These are phyloP conservation scores for Pseudopediastrum boryanum DNA, from an alignment of 139 green algal species.

Conservation along the genomic window DNA sequence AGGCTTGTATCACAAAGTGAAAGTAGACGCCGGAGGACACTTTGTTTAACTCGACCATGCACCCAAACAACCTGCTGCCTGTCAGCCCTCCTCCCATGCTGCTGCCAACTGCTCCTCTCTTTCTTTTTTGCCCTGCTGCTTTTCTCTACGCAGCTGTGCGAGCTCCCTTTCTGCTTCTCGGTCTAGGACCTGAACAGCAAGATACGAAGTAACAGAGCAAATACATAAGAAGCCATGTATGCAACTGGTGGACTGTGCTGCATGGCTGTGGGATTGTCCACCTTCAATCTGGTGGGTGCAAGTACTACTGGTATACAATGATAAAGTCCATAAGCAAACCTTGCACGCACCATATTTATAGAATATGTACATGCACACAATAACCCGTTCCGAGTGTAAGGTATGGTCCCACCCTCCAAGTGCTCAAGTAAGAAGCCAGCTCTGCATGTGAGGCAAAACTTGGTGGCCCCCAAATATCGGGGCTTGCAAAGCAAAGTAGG, in stretches of 20 bases:
- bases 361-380: not conserved
- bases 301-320: not conserved
- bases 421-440: too few relatives aligned
- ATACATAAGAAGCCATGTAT: not conserved
- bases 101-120: slow-evolving; percentile 27
- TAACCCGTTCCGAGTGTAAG: not conserved
- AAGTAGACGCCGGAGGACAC: too few relatives aligned
- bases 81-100: slow-evolving; percentile 46
- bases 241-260: not conserved
- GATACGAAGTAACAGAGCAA: not conserved
- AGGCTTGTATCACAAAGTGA: too few relatives aligned
- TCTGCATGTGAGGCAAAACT: too few relatives aligned
- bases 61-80: too few relatives aligned
- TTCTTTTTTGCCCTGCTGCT: slow-evolving; percentile 17
- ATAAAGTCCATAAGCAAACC: not conserved
- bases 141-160: slow-evolving; percentile 39
- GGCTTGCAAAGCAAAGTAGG: not conserved
- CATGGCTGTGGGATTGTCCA: not conserved
- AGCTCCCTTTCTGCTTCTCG: slow-evolving; percentile 45
- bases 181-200: slow-evolving; percentile 45
- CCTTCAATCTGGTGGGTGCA: not conserved
- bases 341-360: not conserved
- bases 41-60: too few relatives aligned
- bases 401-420: too few relatives aligned
- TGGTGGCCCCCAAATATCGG: too few relatives aligned